Conservation (phyloP, 345 rosid species). For the Odontarrhena argentea region DNA sequence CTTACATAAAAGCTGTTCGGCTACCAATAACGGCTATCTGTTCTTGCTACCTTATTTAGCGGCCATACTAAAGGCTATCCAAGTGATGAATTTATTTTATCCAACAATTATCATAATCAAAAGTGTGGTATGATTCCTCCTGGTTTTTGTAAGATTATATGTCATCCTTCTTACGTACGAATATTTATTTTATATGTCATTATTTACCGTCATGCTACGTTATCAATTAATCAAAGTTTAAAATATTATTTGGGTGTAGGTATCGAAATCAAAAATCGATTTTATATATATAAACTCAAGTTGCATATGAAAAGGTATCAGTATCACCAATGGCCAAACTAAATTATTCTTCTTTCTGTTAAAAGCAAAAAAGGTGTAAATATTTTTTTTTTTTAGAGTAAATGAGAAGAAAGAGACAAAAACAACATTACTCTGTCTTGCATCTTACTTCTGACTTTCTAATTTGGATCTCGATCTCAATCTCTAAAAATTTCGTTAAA, state of each 20-base stretch:
- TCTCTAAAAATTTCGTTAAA: constrained; percentile 8
- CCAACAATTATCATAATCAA: too few species aligned
- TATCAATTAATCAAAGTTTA: neutral
- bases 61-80: too few species aligned
- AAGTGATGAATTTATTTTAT: too few species aligned
- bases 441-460: constrained; percentile 27
- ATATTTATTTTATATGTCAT: constrained; percentile 15
- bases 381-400: constrained; percentile 1
- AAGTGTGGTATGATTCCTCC: neutral
- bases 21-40: too few species aligned
- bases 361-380: neutral
- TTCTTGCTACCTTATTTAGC: too few species aligned
- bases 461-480: constrained; percentile 35
- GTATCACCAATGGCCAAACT: constrained; percentile 14
- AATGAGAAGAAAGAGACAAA: constrained; percentile 33
- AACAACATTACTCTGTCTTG: constrained; percentile 30
- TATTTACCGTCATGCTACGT: constrained; percentile 18
- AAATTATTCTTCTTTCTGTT: constrained; percentile 6
- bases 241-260: constrained; percentile 1
- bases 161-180: neutral
- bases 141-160: constrained; percentile 1
- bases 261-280: neutral
- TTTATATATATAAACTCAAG: neutral
- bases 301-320: constrained; percentile 30
- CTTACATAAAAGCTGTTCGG: too few species aligned